Evolutionary conservation across 2,329 filamentous ascomycete species (phyloP).

Genomic region (Pestalotiopsis fici): DNA sequence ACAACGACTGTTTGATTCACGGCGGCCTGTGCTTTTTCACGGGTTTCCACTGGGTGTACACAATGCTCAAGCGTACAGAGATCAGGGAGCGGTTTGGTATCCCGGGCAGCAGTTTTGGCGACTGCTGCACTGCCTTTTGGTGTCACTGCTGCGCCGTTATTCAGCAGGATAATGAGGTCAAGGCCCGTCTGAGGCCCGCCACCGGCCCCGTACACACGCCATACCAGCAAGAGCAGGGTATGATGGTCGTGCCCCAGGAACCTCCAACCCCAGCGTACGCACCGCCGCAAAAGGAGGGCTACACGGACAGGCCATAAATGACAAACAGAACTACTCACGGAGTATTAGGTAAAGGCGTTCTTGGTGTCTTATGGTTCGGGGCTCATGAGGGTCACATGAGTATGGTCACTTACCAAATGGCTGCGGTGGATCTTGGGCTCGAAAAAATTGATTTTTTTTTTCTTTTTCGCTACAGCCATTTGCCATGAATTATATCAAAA

Average conservation of each 20-base stretch:
- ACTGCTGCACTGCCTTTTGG: conserved; percentile 33
- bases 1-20: conserved; percentile 30
- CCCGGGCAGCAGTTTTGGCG: conserved; percentile 38
- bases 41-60: conserved; percentile 33
- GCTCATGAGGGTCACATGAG: not conserved
- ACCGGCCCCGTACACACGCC: conserved; percentile 32
- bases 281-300: conserved; percentile 4
- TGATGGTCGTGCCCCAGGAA: conserved; percentile 37
- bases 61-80: conserved; percentile 42
- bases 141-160: conserved; percentile 56
- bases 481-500: no score
- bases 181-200: conserved; percentile 24
- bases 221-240: conserved; percentile 36
- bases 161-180: conserved; percentile 60
- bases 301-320: not conserved
- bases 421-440: no score
- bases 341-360: not conserved
- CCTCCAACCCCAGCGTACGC: not conserved
- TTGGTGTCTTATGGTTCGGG: not conserved
- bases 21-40: conserved; percentile 23
- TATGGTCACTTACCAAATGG: no score
- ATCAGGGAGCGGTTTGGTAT: conserved; percentile 45
- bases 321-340: not conserved
- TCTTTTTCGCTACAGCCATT: no score
- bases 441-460: no score